phyloP scores from a whole-genome alignment of 2,329 filamentous ascomycete species.

The Pseudocercospora fijiensis region DNA sequence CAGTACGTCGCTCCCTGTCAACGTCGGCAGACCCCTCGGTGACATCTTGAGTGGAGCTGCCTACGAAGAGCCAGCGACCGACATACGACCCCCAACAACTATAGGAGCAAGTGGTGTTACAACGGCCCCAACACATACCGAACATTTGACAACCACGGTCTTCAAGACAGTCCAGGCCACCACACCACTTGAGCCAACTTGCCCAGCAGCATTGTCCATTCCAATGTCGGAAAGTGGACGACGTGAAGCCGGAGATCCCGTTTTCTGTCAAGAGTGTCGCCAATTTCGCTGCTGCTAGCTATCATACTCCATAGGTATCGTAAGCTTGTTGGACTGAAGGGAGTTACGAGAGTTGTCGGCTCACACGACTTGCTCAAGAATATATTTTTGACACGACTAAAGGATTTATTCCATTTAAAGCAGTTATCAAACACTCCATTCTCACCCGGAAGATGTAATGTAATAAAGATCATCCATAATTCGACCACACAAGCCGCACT shows the following conservation, averaged over 20 bases:
- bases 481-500: background rate
- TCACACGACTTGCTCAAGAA: background rate
- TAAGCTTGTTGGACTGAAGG: background rate
- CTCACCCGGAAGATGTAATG: background rate
- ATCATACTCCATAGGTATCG: background rate
- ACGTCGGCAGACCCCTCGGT: too few species aligned
- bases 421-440: background rate
- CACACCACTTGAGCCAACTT: background rate
- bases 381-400: background rate
- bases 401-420: background rate
- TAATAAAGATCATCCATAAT: background rate
- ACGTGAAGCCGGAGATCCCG: background rate
- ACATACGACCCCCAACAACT: background rate
- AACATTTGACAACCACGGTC: background rate
- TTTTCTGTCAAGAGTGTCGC: background rate
- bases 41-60: too few species aligned
- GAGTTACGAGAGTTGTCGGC: background rate
- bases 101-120: background rate
- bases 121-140: background rate
- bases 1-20: too few species aligned
- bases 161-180: background rate
- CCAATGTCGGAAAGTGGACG: background rate
- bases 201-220: background rate
- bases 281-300: background rate
- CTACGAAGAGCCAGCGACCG: background rate